These are phyloP conservation scores for Limnanthes douglasii DNA, from an alignment of 345 rosid genomes.

Conservation along the genomic window DNA sequence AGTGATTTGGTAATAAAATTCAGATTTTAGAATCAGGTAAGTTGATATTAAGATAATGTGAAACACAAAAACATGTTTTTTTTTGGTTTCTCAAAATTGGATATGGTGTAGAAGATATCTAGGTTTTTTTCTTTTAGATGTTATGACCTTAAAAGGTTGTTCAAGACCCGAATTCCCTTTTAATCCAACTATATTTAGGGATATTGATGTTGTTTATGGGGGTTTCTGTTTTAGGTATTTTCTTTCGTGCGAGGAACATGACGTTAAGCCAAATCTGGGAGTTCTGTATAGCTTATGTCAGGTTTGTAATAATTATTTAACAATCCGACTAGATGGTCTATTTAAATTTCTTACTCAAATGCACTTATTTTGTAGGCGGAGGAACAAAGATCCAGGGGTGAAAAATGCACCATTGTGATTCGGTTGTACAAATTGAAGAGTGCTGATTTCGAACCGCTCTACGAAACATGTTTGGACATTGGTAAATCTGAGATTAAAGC, in stretches of 20 bases:
- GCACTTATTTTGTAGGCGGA: constrained; percentile 30
- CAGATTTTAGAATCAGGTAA: too few species aligned
- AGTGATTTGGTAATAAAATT: too few species aligned
- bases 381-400: constrained; percentile 30
- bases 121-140: too few species aligned
- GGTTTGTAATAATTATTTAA: constrained; percentile 22
- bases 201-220: too few species aligned
- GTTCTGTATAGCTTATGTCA: constrained; percentile 44
- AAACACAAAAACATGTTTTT: too few species aligned
- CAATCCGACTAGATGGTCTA: not conserved
- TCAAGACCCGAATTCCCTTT: too few species aligned
- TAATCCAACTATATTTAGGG: too few species aligned
- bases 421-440: constrained; percentile 43
- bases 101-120: too few species aligned
- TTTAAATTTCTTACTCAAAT: not conserved
- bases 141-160: too few species aligned
- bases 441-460: constrained; percentile 51
- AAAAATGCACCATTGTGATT: constrained; percentile 40
- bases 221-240: constrained; percentile 34
- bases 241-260: constrained; percentile 46
- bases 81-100: too few species aligned
- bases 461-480: constrained; percentile 42
- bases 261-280: constrained; percentile 30
- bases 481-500: constrained; percentile 53
- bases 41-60: too few species aligned